Percentiles rank a stretch among this genome's conserved stretches.
These are phyloP conservation scores for Penicillium sp. DNA, from an alignment of 2,329 filamentous ascomycete species.

Conservation along the genomic window DNA sequence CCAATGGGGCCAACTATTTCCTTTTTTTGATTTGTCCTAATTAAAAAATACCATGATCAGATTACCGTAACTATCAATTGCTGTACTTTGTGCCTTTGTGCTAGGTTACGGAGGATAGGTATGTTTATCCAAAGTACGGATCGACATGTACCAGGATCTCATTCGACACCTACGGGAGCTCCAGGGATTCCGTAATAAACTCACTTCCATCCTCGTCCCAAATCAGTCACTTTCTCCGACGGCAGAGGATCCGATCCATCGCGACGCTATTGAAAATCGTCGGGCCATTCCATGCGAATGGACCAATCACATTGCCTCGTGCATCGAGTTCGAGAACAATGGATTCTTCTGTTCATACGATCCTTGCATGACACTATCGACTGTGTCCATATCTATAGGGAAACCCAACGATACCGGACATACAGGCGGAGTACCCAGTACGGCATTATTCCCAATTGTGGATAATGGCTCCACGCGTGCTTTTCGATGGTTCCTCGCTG, in stretches of 20 bases:
- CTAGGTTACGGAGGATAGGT: too few species aligned
- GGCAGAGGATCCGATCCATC: constrained; percentile 8
- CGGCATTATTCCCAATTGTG: background rate
- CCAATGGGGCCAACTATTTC: constrained; percentile 8
- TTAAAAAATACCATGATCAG: background rate
- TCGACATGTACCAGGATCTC: background rate
- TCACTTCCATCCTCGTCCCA: background rate
- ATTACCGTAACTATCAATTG: background rate
- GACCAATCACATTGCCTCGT: constrained; percentile 9
- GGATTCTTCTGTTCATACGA: constrained; percentile 2
- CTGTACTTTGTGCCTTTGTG: too few species aligned
- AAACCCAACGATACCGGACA: background rate
- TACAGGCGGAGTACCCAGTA: background rate
- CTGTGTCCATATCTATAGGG: background rate
- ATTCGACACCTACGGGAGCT: background rate
- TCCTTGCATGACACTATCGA: constrained; percentile 11
- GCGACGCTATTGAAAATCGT: constrained; percentile 16
- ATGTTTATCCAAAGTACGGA: too few species aligned
- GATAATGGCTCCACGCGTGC: background rate
- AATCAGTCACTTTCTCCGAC: background rate
- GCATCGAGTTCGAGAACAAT: constrained; percentile 9
- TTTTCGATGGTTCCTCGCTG: constrained; percentile 16
- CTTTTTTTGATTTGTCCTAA: background rate
- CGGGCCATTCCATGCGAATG: constrained; percentile 1
- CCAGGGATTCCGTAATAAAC: background rate